These are phyloP conservation scores for Nemania sp. DNA, from an alignment of 2,329 filamentous ascomycete species.

Conservation along the genomic window DNA sequence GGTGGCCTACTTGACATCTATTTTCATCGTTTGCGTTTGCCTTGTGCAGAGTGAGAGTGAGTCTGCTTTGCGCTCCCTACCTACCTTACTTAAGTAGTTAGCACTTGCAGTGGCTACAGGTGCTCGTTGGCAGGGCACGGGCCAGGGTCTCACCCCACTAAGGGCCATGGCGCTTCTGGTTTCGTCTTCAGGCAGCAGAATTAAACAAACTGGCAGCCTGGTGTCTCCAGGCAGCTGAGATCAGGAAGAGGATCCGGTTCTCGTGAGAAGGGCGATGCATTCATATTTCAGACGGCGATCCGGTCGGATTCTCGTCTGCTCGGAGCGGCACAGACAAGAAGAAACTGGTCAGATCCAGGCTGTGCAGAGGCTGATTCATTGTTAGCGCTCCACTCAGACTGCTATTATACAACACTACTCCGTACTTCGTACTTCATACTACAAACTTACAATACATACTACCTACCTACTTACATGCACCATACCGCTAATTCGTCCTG, in stretches of 20 bases:
- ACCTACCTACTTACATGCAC: no score
- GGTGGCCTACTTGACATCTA: no score
- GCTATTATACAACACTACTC: constrained; percentile 13
- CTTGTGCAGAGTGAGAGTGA: no score
- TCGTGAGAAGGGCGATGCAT: background rate
- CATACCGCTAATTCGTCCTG: background rate
- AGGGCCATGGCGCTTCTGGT: background rate
- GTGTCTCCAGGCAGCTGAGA: background rate
- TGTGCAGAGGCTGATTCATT: constrained; percentile 14
- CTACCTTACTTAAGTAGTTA: no score
- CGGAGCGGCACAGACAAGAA: background rate
- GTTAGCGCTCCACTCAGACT: constrained; percentile 23
- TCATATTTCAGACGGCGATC: background rate
- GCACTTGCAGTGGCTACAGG: background rate
- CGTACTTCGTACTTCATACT: no score
- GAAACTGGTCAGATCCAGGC: constrained; percentile 9
- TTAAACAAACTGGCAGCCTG: background rate
- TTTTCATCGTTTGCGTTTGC: no score
- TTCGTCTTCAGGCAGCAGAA: constrained; percentile 4
- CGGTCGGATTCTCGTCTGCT: no score
- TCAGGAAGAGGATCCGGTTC: background rate
- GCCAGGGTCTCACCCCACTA: background rate
- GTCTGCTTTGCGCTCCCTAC: no score
- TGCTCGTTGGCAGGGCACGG: background rate
- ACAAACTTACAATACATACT: no score